These are phyloP conservation scores for Trebouxia sp. DNA, from an alignment of 139 green algal genomes.

Conservation along the genomic window DNA sequence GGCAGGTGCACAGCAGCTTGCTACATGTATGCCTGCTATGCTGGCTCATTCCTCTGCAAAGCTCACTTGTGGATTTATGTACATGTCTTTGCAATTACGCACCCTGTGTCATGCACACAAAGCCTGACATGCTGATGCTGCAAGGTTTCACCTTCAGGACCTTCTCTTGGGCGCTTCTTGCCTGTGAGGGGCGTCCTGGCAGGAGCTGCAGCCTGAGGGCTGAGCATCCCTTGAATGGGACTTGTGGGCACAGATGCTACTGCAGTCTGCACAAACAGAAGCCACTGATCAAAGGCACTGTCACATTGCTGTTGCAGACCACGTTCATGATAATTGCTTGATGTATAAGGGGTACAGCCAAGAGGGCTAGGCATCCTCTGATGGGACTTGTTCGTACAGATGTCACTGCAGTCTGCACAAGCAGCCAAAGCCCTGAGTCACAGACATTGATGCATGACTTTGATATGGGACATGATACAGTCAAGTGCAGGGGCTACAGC, in stretches of 20 bases:
- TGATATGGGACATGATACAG: too few species aligned
- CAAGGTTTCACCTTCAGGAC: constrained; percentile 16
- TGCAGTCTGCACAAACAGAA: neutral
- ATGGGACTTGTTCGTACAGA: neutral
- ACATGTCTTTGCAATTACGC: too few species aligned
- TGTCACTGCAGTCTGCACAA: neutral
- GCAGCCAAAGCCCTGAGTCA: neutral
- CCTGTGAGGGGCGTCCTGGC: neutral
- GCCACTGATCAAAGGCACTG: too few species aligned
- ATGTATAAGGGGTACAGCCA: too few species aligned
- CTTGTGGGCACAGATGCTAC: neutral
- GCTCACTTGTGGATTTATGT: too few species aligned
- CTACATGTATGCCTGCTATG: too few species aligned
- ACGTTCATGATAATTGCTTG: too few species aligned
- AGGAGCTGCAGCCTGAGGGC: neutral
- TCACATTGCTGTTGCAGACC: too few species aligned
- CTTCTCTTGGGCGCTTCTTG: constrained; percentile 4
- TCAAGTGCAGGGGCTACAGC: neutral
- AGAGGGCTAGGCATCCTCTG: neutral
- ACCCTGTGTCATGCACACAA: too few species aligned
- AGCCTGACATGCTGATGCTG: neutral
- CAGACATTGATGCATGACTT: too few species aligned
- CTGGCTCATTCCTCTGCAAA: neutral
- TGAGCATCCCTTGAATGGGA: neutral
- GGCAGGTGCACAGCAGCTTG: too few species aligned